Conservation (phyloP, 1,139 yeast genomes). For the Candida sanyaensis region DNA sequence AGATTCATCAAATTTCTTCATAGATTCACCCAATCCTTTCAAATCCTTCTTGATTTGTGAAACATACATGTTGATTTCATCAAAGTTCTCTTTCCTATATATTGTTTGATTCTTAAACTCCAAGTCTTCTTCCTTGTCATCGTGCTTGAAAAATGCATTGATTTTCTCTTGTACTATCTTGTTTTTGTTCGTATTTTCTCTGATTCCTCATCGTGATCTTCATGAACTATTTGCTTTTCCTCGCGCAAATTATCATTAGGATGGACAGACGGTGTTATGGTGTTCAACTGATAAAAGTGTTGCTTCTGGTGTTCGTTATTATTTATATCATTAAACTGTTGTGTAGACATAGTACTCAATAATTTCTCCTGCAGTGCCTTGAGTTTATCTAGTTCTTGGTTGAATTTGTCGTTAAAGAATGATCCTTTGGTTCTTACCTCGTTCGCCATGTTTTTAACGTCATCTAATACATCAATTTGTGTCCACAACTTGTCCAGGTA, state of each 20-base stretch:
- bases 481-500: constrained; percentile 83
- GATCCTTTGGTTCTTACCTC: constrained; percentile 55
- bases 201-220: constrained; percentile 10
- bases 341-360: constrained; percentile 55
- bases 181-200: constrained; percentile 11
- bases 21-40: constrained; percentile 36
- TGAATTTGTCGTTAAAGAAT: constrained; percentile 65
- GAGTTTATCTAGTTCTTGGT: constrained; percentile 54
- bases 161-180: constrained; percentile 16
- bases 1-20: constrained; percentile 44
- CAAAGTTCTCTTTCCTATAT: constrained; percentile 36
- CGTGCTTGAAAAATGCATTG: constrained; percentile 23
- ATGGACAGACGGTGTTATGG: constrained; percentile 6
- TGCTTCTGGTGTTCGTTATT: constrained; percentile 29
- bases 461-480: constrained; percentile 83
- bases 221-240: constrained; percentile 9
- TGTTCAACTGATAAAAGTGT: constrained; percentile 25
- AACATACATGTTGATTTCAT: constrained; percentile 39
- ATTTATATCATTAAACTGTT: constrained; percentile 23
- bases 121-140: constrained; percentile 17
- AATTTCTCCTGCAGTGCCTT: constrained; percentile 63
- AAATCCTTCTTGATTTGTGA: constrained; percentile 35
- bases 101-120: constrained; percentile 13
- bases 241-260: constrained; percentile 9
- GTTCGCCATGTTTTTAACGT: constrained; percentile 66